Base-by-base conservation (phyloP, 2,329 filamentous ascomycete genomes). In the Bertia moriformis region DNA sequence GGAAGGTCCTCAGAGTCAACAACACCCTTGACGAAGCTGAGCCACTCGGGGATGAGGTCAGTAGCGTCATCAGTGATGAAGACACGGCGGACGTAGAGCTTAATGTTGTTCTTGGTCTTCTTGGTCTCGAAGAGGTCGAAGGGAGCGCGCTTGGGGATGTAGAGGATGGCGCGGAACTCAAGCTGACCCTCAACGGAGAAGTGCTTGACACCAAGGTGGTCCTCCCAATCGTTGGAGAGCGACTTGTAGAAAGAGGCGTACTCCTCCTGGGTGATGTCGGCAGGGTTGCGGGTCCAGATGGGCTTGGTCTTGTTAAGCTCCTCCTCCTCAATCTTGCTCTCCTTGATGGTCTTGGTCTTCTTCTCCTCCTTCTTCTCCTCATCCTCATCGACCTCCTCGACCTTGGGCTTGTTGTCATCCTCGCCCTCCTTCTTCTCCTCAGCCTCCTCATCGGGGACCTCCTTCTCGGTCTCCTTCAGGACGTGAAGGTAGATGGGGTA, bases 21-120 rank as follows among this genome's bases (percentile, higher is more conserved):
- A 55, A 98, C 91, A 82, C 91, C 91, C 84, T 98, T 96, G 78
- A 98, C 70, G 70, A 98, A 98, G 71, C 86, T 78, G 59, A 98
- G 81, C 91, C 91, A 98, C 74, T 98, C 91, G 45, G 91, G 91
- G 50, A 98, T 93, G 68, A 98, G 83, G 63, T 98, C 91, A 53
- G 89, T 96, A 54, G 91, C 91, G 65, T 98, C 91, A 53, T 98
- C 91, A 45, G 91, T 98, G 74, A 98, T 98, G 83, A 98, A 98
- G 66, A 98, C 91, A 63, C 91, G 89, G 65, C 91, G 89, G 59
- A 96, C 91, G 71, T 98, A 98, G 55, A 98, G 82, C 83, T 98
- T 98, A 79, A 98, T 96, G 83, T 98, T 98, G 84, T 96, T 98
- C 86, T 98, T 98, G 61, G 89, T 95, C 83, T 95, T 94, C 85